phyloP scores from a whole-genome alignment of 306 rosid genomes.

The Casuarina equisetifolia region DNA sequence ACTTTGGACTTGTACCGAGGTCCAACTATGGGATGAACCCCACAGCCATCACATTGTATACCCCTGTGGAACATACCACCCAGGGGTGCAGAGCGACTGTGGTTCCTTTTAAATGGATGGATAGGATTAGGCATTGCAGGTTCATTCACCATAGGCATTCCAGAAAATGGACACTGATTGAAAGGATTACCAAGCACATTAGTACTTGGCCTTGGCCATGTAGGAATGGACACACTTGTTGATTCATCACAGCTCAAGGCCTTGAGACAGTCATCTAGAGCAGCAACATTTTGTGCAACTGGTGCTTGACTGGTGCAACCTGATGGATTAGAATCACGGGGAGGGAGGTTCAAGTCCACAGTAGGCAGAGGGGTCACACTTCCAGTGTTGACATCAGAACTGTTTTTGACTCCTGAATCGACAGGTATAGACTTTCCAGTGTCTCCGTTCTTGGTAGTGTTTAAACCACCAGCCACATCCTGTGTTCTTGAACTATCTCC shows the following conservation, averaged over 20 bases:
- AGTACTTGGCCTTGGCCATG: slow-evolving; percentile 15
- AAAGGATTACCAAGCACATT: slow-evolving; percentile 16
- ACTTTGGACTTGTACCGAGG: slow-evolving; percentile 87
- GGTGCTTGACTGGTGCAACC: slow-evolving; percentile 20
- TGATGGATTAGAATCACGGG: slow-evolving; percentile 34
- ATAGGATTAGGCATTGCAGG: slow-evolving; percentile 14
- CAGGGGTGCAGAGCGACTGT: slow-evolving; percentile 40
- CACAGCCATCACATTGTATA: slow-evolving; percentile 89
- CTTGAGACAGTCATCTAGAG: slow-evolving; percentile 29
- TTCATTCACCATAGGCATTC: slow-evolving; percentile 24
- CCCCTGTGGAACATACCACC: slow-evolving; percentile 83
- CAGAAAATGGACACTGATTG: slow-evolving; percentile 51
- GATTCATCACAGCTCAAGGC: slow-evolving; percentile 27
- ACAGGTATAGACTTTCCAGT: slow-evolving; percentile 17
- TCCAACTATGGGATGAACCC: slow-evolving; percentile 83
- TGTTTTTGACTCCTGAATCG: slow-evolving; percentile 32
- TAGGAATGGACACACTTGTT: slow-evolving; percentile 31
- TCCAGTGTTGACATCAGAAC: slow-evolving; percentile 26
- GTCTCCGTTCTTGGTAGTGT: slow-evolving; percentile 18
- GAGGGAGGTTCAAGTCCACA: slow-evolving; percentile 63
- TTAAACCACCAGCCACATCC: slow-evolving; percentile 25
- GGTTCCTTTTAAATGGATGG: slow-evolving; percentile 52
- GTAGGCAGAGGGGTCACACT: slow-evolving; percentile 20
- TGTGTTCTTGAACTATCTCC: slow-evolving; percentile 28
- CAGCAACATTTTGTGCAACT: slow-evolving; percentile 28